Base-by-base conservation (phyloP, 2,329 filamentous ascomycete species). In the Pestalotiopsis fici region DNA sequence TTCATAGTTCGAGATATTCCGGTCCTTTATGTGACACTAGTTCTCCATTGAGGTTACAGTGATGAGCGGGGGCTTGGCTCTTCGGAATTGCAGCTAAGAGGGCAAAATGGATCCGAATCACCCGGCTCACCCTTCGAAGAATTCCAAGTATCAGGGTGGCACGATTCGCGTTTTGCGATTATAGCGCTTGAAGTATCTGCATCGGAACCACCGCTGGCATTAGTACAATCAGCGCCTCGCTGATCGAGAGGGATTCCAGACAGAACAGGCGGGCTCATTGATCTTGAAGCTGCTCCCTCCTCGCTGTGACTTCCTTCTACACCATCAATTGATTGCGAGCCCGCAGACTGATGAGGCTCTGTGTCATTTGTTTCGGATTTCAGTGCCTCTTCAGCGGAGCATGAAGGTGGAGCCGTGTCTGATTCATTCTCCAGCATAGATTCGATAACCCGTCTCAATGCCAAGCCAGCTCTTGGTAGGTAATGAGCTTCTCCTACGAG, bases 101-200 rank as follows among this genome's bases (percentile, higher is more conserved):
- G 74, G 57, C 74, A 76, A 55, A 76, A 76, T 3, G 74, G 74
- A 43, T 76, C 73, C 27, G 74, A 75, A 55, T 76, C 65, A 5
- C 74, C 74, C 4, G 75, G 74, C 31, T 76, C 75, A 23, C 75
- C 74, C 35, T 70, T 71, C 15, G 68, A 69, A n/a, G 68, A 66
- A 9, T 73, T 66, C 75, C 71, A 76, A 9, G 69, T 74, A 62
- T 76, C 69, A 3, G 72, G 73, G 54, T 76, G 74, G 43, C 74
- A 74, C 2, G 61, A 59, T 39, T 55, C 21, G 18, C 23, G 54
- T 35, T 11, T 50, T 15, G 7, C 39, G 21, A 31, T 27, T 4
- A 37, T 27, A 37, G 31, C 15, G n/a, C 23, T 55, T 18, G 23
- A 25, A 18, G 12, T 25, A 11, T 15, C 31, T 13, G 25, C 31